Evolutionary conservation across 306 rosid species (phyloP).

Genomic region (Trifolium repens): DNA sequence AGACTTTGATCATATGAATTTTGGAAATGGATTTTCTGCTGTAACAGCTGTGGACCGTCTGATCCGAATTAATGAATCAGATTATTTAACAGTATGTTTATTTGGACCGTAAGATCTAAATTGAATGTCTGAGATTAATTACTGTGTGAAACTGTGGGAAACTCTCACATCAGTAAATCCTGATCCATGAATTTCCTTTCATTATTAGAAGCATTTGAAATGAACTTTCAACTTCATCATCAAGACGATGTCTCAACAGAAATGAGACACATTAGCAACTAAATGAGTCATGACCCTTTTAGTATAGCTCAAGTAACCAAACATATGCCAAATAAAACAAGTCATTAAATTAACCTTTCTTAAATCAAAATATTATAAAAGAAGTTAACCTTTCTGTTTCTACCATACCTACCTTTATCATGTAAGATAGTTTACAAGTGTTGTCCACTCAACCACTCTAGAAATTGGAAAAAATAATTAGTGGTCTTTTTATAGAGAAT

Average conservation of each 20-base stretch:
- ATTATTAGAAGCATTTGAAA: too few relatives aligned
- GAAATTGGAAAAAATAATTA: background rate
- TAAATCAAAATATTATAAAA: too few relatives aligned
- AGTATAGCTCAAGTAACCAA: constrained; percentile 11
- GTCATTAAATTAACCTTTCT: background rate
- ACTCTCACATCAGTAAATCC: too few relatives aligned
- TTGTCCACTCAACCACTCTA: constrained; percentile 13
- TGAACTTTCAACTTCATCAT: background rate
- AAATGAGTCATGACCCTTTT: constrained; percentile 2
- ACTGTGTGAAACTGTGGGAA: too few relatives aligned
- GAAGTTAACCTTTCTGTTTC: background rate
- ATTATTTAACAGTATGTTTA: too few relatives aligned
- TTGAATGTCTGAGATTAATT: too few relatives aligned
- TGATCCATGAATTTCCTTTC: background rate
- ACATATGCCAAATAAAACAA: background rate
- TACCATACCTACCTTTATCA: background rate
- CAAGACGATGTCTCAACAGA: background rate
- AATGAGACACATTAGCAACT: constrained; percentile 28
- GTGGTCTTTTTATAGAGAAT: background rate
- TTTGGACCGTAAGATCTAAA: too few relatives aligned
- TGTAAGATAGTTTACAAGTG: background rate
- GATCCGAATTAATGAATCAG: too few relatives aligned
- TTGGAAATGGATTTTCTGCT: too few relatives aligned
- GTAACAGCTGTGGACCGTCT: too few relatives aligned
- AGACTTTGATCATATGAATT: background rate